phyloP scores from a whole-genome alignment of 352 stramenopile genomes.

The Globisporangium megalacanthum region DNA sequence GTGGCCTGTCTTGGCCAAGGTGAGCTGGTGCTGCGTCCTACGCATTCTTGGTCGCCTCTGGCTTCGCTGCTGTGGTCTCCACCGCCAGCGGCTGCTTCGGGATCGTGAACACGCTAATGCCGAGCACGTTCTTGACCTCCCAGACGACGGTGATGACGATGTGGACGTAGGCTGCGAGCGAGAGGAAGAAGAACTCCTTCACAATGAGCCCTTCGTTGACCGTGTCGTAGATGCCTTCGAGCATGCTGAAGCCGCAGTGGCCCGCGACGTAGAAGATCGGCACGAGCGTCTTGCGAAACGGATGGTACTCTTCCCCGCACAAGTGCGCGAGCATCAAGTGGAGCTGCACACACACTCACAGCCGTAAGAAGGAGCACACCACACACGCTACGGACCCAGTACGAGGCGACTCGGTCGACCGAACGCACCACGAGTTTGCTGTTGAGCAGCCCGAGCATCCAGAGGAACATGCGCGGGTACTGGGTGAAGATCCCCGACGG shows the following conservation, averaged over 20 bases:
- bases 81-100: conserved; percentile 7
- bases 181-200: conserved; percentile 88
- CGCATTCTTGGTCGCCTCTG: conserved; percentile 16
- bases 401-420: no score
- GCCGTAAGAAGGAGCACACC: no score
- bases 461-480: conserved; percentile 80
- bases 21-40: conserved; percentile 2
- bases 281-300: conserved; percentile 87
- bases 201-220: conserved; percentile 80
- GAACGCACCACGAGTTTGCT: conserved; percentile 79
- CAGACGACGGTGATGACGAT: conserved; percentile 85
- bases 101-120: conserved; percentile 80
- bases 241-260: conserved; percentile 77
- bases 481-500: conserved; percentile 65
- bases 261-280: conserved; percentile 87
- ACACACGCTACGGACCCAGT: background rate
- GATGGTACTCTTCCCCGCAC: conserved; percentile 84
- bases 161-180: conserved; percentile 77
- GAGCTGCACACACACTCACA: conserved; percentile 30
- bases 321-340: conserved; percentile 86
- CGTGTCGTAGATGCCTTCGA: conserved; percentile 77
- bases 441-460: conserved; percentile 84
- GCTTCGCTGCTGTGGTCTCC: no score
- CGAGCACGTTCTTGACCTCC: conserved; percentile 83
- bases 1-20: background rate